Conservation (phyloP, 306 rosid species). For the Hippophae tibetana region DNA sequence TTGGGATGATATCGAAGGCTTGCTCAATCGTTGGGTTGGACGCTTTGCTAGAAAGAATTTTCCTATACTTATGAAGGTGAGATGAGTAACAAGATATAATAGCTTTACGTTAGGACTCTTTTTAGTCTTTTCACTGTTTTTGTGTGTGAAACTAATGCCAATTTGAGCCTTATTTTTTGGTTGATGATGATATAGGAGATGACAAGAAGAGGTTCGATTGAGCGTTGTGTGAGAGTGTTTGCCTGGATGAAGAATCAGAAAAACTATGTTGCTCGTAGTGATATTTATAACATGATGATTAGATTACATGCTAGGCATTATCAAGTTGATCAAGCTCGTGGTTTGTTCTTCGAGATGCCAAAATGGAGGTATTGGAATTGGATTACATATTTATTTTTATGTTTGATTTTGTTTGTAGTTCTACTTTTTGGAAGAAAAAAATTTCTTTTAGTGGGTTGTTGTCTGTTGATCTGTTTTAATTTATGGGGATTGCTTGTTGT, state of each 20-base stretch:
- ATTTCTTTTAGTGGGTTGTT: no score
- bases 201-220: conserved; percentile 64
- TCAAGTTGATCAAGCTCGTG: conserved; percentile 83
- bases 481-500: no score
- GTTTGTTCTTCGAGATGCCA: conserved; percentile 91
- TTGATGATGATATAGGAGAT: conserved; percentile 42
- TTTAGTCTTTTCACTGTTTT: neutral
- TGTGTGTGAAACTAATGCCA: neutral
- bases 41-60: conserved; percentile 84
- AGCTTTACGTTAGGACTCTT: neutral
- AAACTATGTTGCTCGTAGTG: conserved; percentile 77
- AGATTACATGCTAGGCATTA: conserved; percentile 74
- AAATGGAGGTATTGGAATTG: conserved; percentile 52
- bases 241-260: conserved; percentile 74
- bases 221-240: conserved; percentile 57
- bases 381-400: neutral
- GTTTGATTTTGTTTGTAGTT: neutral
- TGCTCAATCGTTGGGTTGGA: conserved; percentile 77
- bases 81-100: neutral
- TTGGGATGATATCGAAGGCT: conserved; percentile 51
- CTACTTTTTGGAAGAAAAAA: no score
- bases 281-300: conserved; percentile 83
- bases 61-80: conserved; percentile 65
- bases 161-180: neutral
- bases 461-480: no score